phyloP scores from a whole-genome alignment of 2,329 filamentous ascomycete genomes.

The Thelonectria discophora region DNA sequence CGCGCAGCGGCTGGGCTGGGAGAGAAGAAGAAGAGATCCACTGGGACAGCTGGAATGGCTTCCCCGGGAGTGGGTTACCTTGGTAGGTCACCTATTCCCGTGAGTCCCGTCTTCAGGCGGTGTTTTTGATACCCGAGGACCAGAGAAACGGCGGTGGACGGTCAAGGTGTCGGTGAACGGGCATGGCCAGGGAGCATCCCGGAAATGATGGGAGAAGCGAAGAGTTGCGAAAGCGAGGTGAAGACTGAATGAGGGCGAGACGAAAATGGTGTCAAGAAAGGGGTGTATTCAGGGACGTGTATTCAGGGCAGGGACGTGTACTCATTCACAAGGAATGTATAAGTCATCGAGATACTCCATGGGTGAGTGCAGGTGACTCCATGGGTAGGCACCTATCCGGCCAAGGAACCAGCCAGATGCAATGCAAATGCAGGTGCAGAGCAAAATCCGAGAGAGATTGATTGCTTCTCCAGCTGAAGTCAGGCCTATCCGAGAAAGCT shows the following conservation, averaged over 20 bases:
- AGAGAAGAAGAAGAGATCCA: neutral
- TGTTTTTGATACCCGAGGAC: slow-evolving; percentile 1
- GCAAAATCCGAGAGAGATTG: slow-evolving; percentile 1
- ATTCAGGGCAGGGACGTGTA: neutral
- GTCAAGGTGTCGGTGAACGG: slow-evolving; percentile 1
- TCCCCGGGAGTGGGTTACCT: neutral
- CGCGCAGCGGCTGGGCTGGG: neutral
- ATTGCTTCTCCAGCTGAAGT: neutral
- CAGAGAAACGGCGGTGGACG: slow-evolving; percentile 1
- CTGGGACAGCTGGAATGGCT: neutral
- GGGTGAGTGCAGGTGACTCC: neutral
- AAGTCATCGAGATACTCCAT: neutral
- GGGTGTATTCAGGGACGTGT: neutral
- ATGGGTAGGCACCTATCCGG: neutral
- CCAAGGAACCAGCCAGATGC: slow-evolving; percentile 21
- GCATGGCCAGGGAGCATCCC: slow-evolving; percentile 18
- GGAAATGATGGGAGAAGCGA: neutral
- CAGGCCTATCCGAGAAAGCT: neutral
- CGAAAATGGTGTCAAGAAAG: slow-evolving; percentile 14
- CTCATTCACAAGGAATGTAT: neutral
- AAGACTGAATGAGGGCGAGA: neutral
- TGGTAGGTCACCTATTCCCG: neutral
- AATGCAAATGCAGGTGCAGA: slow-evolving; percentile 18
- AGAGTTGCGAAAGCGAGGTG: slow-evolving; percentile 4
- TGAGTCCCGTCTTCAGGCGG: neutral